These are phyloP conservation scores for Dactylellina cionopaga DNA, from an alignment of 2,329 filamentous ascomycete genomes.

Conservation along the genomic window DNA sequence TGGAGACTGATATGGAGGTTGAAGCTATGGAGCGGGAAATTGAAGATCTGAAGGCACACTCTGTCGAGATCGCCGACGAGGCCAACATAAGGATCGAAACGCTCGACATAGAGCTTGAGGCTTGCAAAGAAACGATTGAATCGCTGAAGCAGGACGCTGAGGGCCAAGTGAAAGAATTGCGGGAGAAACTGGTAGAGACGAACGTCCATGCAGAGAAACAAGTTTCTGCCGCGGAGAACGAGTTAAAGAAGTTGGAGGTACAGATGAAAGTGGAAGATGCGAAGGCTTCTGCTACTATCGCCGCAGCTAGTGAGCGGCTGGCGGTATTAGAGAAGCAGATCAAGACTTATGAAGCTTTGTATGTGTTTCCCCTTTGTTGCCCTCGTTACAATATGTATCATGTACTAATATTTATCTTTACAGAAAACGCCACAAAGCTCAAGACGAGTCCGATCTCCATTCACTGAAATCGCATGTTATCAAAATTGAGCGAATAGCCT, in stretches of 20 bases:
- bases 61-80: constrained; percentile 34
- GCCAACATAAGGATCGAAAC: constrained; percentile 24
- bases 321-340: constrained; percentile 41
- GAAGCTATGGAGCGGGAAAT: constrained; percentile 40
- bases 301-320: constrained; percentile 30
- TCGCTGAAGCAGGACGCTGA: constrained; percentile 17
- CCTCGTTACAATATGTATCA: background rate
- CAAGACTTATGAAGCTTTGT: constrained; percentile 41
- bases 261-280: constrained; percentile 48
- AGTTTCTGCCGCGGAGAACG: constrained; percentile 28
- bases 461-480: constrained; percentile 39
- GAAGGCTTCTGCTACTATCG: constrained; percentile 38
- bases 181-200: constrained; percentile 26
- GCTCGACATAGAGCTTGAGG: constrained; percentile 15
- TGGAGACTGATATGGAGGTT: constrained; percentile 38
- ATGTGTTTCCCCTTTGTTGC: constrained; percentile 5
- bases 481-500: constrained; percentile 46
- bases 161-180: constrained; percentile 9
- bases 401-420: background rate
- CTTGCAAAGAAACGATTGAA: constrained; percentile 11
- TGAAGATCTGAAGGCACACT: constrained; percentile 38
- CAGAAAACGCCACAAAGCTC: constrained; percentile 49
- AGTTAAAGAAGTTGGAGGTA: constrained; percentile 44
- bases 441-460: constrained; percentile 47
- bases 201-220: constrained; percentile 32